Evolutionary conservation across 1,139 yeast species (phyloP).

Genomic region (Geotrichum siamense): DNA sequence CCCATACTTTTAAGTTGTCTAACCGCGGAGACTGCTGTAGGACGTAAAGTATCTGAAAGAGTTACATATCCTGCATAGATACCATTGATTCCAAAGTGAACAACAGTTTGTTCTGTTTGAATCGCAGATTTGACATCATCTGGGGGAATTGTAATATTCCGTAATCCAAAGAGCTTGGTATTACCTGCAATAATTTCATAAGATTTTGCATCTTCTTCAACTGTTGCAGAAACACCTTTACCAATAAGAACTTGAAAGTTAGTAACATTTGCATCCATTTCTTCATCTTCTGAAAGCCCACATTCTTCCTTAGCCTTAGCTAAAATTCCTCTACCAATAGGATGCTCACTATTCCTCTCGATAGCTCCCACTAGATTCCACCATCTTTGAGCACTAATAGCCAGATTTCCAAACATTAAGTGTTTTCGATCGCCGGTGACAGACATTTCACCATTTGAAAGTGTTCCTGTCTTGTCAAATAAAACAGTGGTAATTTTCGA

Average conservation of each 20-base stretch:
- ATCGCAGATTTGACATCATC: constrained; percentile 20
- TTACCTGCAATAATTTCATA: constrained; percentile 52
- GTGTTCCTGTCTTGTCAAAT: constrained; percentile 94
- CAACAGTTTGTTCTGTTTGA: constrained; percentile 26
- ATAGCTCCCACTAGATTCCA: constrained; percentile 58
- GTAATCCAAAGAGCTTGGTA: constrained; percentile 39
- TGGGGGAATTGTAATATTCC: constrained; percentile 21
- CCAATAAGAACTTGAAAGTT: constrained; percentile 57
- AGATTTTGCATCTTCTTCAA: constrained; percentile 25
- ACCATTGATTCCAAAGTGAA: constrained; percentile 47
- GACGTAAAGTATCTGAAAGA: constrained; percentile 61
- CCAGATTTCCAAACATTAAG: constrained; percentile 5
- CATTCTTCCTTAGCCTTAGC: constrained; percentile 30
- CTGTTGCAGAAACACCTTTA: constrained; percentile 55
- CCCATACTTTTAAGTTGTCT: constrained; percentile 48
- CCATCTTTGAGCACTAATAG: constrained; percentile 32
- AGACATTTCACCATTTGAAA: constrained; percentile 78
- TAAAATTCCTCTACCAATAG: constrained; percentile 68
- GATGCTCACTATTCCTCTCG: constrained; percentile 79
- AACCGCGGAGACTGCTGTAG: constrained; percentile 57
- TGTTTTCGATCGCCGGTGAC: constrained; percentile 35
- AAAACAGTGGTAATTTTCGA: constrained; percentile 58
- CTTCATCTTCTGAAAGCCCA: constrained; percentile 17
- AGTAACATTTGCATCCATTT: constrained; percentile 33
- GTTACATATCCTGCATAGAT: constrained; percentile 57